Percentiles rank a stretch among this genome's conserved stretches.
Conservation (phyloP, 169 alveolate species). For the Cryptosporidium tyzzeri region DNA sequence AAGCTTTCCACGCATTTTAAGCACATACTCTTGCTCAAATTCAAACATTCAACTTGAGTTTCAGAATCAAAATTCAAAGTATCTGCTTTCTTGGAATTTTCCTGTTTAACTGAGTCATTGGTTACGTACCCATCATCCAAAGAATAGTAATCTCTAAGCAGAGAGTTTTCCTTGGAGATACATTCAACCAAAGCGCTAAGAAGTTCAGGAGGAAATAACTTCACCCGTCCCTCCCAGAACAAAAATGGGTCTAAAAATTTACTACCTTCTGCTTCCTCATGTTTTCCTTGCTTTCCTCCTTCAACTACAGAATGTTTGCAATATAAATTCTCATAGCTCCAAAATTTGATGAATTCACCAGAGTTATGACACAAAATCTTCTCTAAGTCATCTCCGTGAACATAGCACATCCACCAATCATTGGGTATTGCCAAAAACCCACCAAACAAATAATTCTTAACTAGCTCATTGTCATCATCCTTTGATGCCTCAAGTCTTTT, state of each 20-base stretch:
- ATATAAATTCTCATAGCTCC: conserved; percentile 20
- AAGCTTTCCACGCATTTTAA: conserved; percentile 27
- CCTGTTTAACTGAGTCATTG: background rate
- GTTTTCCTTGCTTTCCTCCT: background rate
- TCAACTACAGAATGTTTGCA: background rate
- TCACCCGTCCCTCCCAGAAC: conserved; percentile 63
- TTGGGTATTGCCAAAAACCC: conserved; percentile 55
- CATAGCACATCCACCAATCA: conserved; percentile 66
- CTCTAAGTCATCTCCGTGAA: conserved; percentile 65
- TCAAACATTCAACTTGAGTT: background rate
- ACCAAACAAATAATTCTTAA: conserved; percentile 20
- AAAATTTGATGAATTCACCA: conserved; percentile 2
- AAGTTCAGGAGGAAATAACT: conserved; percentile 67
- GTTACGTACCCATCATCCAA: background rate
- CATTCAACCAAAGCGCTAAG: conserved; percentile 34
- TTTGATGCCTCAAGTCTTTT: conserved; percentile 25
- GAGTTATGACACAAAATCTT: conserved; percentile 30
- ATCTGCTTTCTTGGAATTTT: background rate
- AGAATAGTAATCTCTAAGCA: conserved; percentile 13
- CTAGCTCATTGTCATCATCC: conserved; percentile 33
- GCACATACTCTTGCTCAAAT: conserved; percentile 21
- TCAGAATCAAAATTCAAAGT: background rate
- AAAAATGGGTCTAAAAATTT: conserved; percentile 52
- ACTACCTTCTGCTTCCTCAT: background rate
- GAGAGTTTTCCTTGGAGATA: conserved; percentile 25